Conservation (phyloP, 768 basidiomycete species). For the Xerocomus spinulosus region DNA sequence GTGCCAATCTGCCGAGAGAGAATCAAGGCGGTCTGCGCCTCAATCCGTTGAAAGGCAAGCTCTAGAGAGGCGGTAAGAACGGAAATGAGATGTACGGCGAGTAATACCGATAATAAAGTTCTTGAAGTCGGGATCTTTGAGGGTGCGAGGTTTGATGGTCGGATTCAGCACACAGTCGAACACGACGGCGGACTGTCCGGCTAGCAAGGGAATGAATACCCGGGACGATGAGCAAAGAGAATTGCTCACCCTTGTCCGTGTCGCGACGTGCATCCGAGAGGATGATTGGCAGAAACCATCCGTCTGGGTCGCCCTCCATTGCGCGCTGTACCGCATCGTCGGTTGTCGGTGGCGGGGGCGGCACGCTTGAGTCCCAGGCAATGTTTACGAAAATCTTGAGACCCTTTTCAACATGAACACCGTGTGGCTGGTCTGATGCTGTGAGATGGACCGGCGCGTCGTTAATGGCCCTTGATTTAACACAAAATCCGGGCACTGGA, state of each 20-base stretch:
- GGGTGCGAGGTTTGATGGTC: slow-evolving; percentile 52
- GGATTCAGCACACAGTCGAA: slow-evolving; percentile 70
- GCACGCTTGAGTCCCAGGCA: slow-evolving; percentile 64
- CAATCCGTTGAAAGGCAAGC: slow-evolving; percentile 62
- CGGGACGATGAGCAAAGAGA: slow-evolving; percentile 7
- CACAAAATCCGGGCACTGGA: slow-evolving; percentile 66
- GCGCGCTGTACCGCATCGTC: slow-evolving; percentile 58
- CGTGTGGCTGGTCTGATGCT: slow-evolving; percentile 5
- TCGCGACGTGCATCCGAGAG: slow-evolving; percentile 61
- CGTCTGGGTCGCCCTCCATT: slow-evolving; percentile 45
- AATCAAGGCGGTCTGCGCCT: slow-evolving; percentile 52
- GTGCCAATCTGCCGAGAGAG: slow-evolving; percentile 67
- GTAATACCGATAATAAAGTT: slow-evolving; percentile 59
- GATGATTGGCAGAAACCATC: slow-evolving; percentile 66
- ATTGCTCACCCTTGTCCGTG: slow-evolving; percentile 60
- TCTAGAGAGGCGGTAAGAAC: slow-evolving; percentile 39
- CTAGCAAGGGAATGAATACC: slow-evolving; percentile 33
- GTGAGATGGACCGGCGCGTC: slow-evolving; percentile 29
- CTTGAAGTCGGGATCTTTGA: slow-evolving; percentile 63
- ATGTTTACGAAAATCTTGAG: slow-evolving; percentile 73
- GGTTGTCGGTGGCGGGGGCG: slow-evolving; percentile 58
- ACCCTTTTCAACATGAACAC: slow-evolving; percentile 36
- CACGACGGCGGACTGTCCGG: slow-evolving; percentile 63
- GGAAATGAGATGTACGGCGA: background rate
- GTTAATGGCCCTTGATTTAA: slow-evolving; percentile 52